Conservation (phyloP, 768 basidiomycete genomes). For the Leccinum barrowsii region DNA sequence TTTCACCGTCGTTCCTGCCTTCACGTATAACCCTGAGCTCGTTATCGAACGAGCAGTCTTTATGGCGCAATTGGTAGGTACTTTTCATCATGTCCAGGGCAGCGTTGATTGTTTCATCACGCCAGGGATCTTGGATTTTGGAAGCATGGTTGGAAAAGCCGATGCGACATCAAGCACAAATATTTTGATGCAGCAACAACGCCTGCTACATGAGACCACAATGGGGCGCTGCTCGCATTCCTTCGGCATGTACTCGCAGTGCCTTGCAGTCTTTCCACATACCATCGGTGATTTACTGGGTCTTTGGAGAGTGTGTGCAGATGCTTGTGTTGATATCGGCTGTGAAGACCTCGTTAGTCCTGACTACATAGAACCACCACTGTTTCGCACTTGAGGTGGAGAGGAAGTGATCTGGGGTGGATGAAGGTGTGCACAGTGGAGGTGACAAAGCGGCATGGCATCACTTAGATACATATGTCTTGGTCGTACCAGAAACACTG, state of each 20-base stretch:
- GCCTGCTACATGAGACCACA: slow-evolving; percentile 33
- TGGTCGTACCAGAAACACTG: no score
- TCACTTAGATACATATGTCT: no score
- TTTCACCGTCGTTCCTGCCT: no score
- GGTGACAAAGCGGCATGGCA: no score
- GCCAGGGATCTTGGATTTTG: slow-evolving; percentile 86
- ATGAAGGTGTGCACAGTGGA: no score
- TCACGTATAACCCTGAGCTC: slow-evolving; percentile 8
- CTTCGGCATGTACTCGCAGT: slow-evolving; percentile 86
- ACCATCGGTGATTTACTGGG: no score
- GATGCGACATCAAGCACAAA: slow-evolving; percentile 54
- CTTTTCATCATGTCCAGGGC: background rate
- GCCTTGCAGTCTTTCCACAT: slow-evolving; percentile 51
- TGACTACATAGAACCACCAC: no score
- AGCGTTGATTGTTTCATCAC: background rate
- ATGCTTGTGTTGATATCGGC: no score
- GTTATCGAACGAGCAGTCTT: slow-evolving; percentile 39
- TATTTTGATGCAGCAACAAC: slow-evolving; percentile 70
- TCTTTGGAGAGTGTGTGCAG: no score
- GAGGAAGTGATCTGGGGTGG: background rate
- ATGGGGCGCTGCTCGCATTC: slow-evolving; percentile 51
- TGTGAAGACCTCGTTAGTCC: no score
- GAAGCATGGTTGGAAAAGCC: slow-evolving; percentile 83
- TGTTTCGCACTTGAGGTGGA: no score
- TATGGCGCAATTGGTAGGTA: slow-evolving; percentile 63